Base-by-base conservation (phyloP, 2,329 filamentous ascomycete species). In the Colletotrichum destructivum region DNA sequence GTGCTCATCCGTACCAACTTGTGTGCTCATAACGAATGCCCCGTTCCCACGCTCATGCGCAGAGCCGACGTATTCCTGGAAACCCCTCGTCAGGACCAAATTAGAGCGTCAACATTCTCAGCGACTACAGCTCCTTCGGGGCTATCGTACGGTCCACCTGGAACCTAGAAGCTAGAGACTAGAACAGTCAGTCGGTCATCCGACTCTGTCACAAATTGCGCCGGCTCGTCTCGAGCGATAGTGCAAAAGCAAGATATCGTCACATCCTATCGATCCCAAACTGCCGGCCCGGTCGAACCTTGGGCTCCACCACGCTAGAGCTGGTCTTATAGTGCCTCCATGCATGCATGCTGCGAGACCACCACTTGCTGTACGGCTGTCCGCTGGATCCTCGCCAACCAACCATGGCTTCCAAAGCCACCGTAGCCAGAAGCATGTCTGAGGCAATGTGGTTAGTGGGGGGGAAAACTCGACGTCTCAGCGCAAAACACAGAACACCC, bases 241-340 rank as follows among this genome's bases (percentile, higher is more conserved):
- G 69, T 49, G 65, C 54, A 69, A 72, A 71, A 72, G 69, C 69
- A 68, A 69, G 69, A 72, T 72, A 72, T 72, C 69, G 69, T 72
- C 69, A 72, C 65, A 69, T 72, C 69, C 69, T 72, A 72, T 72
- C 69, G 69, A 72, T 72, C 69, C 59, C 64, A 69, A 72, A 72
- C 65, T 72, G 69, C 69, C 69, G 65, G 60, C 46, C 59, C 62
- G 54, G 65, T 47, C 62, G 56, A 71, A 69, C 47, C 65, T 60
- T 55, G 52, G 55, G 55, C 65, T 62, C 69, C 65, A 72, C 65
- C 54, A 49, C 69, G 65, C 69, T 72, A 72, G 54, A 69, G 59
- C 31, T 42, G 65, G 38, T 56, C 60, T 69, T 60, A 60, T 54
- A 60, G 65, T 54, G 52, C 59, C 52, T 69, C 60, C 51, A 72